Percentiles rank a stretch among this genome's conserved stretches.
Evolutionary conservation across 805 yeast genomes (phyloP).

Genomic region (Lipomyces orientalis): DNA sequence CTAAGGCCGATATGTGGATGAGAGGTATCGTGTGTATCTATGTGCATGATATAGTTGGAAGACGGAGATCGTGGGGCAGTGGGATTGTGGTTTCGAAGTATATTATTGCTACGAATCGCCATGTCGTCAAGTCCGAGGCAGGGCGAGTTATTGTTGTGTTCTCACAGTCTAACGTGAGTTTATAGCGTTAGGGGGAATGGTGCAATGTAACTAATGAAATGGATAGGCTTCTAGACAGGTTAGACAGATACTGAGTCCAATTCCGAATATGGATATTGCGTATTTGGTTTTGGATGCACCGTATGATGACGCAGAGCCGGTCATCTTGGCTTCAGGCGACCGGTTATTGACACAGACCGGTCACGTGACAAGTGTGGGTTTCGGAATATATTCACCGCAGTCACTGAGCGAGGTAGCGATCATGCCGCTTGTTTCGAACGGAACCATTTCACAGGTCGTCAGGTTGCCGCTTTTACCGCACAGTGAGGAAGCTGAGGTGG

Average conservation of each 20-base stretch:
- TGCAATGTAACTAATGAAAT: neutral
- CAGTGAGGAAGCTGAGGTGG: neutral
- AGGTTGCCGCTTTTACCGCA: constrained; percentile 5
- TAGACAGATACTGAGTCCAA: neutral
- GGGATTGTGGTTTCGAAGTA: constrained; percentile 15
- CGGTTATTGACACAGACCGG: neutral
- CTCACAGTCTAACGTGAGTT: neutral
- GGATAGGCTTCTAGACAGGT: constrained; percentile 1
- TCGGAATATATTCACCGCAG: constrained; percentile 17
- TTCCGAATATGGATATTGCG: neutral
- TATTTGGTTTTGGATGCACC: neutral
- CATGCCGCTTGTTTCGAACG: constrained; percentile 15
- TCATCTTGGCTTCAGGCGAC: neutral
- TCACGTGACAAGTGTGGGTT: constrained; percentile 14
- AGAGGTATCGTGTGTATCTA: constrained; percentile 14
- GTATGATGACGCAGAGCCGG: neutral
- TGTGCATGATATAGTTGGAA: neutral
- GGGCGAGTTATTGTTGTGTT: neutral
- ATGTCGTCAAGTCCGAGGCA: constrained; percentile 12
- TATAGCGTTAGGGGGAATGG: neutral
- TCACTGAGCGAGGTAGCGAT: neutral
- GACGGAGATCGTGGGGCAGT: constrained; percentile 22
- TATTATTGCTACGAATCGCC: constrained; percentile 24
- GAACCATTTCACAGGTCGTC: constrained; percentile 15
- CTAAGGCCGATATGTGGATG: neutral